Percentiles rank a stretch among this genome's conserved stretches.
Evolutionary conservation across 495 filamentous ascomycete species (phyloP).

Genomic region (Hypoxylon fragiforme): DNA sequence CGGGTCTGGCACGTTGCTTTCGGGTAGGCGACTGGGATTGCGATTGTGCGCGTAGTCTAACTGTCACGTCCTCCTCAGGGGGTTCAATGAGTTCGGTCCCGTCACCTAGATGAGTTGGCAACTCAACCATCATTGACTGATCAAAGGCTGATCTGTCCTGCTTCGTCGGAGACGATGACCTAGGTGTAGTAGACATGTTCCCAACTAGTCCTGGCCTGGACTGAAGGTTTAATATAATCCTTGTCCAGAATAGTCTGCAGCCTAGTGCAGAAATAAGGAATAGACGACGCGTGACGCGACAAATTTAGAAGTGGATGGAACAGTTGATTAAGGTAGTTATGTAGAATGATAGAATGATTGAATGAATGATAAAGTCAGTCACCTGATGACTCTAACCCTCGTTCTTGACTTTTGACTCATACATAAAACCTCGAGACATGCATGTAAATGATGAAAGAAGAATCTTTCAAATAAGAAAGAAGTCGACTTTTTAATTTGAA

Average conservation of each 20-base stretch:
- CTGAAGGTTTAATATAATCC: neutral
- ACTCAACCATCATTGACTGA: constrained; percentile 41
- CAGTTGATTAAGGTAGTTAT: constrained; percentile 3
- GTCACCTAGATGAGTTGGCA: constrained; percentile 32
- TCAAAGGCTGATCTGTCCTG: constrained; percentile 24
- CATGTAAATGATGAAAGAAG: no score
- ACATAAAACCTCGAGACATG: constrained; percentile 5
- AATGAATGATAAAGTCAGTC: no score
- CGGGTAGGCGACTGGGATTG: constrained; percentile 33
- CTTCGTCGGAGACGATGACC: constrained; percentile 28
- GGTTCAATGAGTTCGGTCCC: constrained; percentile 17
- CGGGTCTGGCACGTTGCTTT: constrained; percentile 41
- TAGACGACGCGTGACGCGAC: constrained; percentile 27
- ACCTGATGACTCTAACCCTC: constrained; percentile 6
- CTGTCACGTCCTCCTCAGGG: constrained; percentile 25
- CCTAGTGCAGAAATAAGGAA: constrained; percentile 8
- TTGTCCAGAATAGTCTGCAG: constrained; percentile 21
- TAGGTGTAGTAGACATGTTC: constrained; percentile 38
- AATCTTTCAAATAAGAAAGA: neutral
- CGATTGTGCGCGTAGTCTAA: constrained; percentile 39
- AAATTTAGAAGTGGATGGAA: constrained; percentile 13
- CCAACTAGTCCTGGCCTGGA: neutral
- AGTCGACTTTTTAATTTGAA: no score
- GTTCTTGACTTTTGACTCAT: constrained; percentile 6
- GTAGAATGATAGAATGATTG: constrained; percentile 2